These are phyloP conservation scores for Boechera divaricarpa DNA, from an alignment of 345 rosid genomes.

Conservation along the genomic window DNA sequence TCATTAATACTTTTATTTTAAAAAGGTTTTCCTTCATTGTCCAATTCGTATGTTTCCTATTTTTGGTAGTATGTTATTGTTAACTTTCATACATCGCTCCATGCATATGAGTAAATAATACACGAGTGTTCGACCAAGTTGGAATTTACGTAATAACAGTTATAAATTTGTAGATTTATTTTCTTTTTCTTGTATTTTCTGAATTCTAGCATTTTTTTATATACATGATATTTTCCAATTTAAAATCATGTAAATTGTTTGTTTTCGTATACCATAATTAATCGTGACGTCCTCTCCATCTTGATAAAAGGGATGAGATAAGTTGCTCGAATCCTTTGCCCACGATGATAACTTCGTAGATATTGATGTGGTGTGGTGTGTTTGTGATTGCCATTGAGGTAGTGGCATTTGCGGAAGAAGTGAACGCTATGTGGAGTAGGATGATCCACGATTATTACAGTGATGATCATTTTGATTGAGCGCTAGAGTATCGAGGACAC, in stretches of 20 bases:
- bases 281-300: background rate
- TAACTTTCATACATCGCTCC: background rate
- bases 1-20: background rate
- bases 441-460: background rate
- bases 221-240: background rate
- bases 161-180: background rate
- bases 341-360: no score
- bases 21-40: constrained; percentile 37
- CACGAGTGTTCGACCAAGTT: background rate
- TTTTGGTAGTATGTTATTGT: constrained; percentile 28
- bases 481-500: background rate
- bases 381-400: background rate
- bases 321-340: background rate
- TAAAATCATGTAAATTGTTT: background rate
- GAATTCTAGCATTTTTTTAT: background rate
- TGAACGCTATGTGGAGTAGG: background rate
- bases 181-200: background rate
- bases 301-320: background rate
- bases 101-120: constrained; percentile 2
- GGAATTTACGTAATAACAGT: background rate
- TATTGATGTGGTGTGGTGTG: background rate
- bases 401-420: background rate
- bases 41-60: constrained; percentile 36
- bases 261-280: background rate
- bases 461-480: background rate